Conservation (phyloP, 805 yeast species). For the Myxozyma mucilagina region DNA sequence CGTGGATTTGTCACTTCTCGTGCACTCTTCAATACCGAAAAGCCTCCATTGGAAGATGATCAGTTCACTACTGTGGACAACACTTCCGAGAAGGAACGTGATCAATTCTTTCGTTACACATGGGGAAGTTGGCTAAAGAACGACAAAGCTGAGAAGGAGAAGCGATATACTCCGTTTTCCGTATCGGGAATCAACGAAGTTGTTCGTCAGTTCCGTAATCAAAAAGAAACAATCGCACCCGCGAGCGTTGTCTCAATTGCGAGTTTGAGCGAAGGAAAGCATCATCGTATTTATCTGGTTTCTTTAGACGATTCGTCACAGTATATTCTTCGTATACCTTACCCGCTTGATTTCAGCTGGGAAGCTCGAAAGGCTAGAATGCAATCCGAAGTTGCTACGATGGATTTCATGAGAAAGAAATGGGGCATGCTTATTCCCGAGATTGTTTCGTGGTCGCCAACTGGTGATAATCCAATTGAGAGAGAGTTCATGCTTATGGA, state of each 20-base stretch:
- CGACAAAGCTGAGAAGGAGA: conserved; percentile 70
- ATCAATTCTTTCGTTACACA: conserved; percentile 71
- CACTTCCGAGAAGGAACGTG: conserved; percentile 17
- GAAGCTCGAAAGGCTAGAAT: conserved; percentile 58
- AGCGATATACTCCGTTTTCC: conserved; percentile 78
- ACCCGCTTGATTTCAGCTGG: conserved; percentile 62
- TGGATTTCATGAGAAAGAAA: conserved; percentile 73
- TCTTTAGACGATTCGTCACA: conserved; percentile 56
- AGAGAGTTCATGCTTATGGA: conserved; percentile 83
- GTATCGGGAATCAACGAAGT: conserved; percentile 65
- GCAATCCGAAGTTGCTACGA: conserved; percentile 89
- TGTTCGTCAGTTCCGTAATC: conserved; percentile 33
- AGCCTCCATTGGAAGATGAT: conserved; percentile 1
- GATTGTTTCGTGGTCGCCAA: conserved; percentile 66
- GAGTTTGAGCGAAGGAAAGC: conserved; percentile 91
- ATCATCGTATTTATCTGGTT: conserved; percentile 80
- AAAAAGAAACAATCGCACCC: conserved; percentile 1
- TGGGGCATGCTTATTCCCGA: conserved; percentile 71
- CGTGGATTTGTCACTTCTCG: conserved; percentile 3
- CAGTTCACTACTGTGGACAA: conserved; percentile 14
- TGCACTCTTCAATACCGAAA: neutral
- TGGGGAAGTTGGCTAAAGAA: conserved; percentile 96
- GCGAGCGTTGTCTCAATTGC: conserved; percentile 67
- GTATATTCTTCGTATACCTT: conserved; percentile 82
- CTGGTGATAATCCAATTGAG: conserved; percentile 62